These are phyloP conservation scores for Nannizziopsis arthrosporioides DNA, from an alignment of 2,329 filamentous ascomycete species.

Conservation along the genomic window DNA sequence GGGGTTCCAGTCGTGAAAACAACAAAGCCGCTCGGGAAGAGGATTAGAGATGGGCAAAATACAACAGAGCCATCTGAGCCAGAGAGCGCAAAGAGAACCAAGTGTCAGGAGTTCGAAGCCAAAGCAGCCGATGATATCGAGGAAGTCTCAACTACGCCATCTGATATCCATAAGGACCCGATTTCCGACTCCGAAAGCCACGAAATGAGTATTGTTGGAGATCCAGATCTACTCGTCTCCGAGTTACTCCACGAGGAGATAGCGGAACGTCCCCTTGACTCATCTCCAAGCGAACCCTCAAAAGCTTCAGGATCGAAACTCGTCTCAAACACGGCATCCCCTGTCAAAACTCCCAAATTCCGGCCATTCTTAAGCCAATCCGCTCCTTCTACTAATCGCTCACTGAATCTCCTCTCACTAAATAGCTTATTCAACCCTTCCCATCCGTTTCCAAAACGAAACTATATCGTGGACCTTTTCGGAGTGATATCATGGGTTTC, in stretches of 20 bases:
- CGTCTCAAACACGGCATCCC: not conserved
- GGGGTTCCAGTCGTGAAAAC: conserved; percentile 2
- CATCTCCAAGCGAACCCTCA: not conserved
- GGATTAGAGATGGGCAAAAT: not conserved
- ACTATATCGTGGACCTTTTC: conserved; percentile 21
- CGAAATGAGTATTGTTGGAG: not conserved
- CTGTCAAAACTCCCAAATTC: not conserved
- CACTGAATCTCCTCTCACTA: conserved; percentile 8
- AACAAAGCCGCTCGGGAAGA: not conserved
- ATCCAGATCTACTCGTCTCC: not conserved
- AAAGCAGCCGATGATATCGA: not conserved
- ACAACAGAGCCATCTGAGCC: not conserved
- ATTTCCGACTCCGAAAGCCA: not conserved
- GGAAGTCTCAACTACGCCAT: not conserved
- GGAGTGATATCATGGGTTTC: conserved; percentile 21
- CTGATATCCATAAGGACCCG: not conserved
- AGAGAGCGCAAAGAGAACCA: not conserved
- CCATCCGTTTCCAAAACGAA: conserved; percentile 16
- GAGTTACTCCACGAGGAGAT: not conserved
- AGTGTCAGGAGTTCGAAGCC: not conserved
- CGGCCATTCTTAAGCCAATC: not conserved
- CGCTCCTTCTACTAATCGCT: conserved; percentile 1
- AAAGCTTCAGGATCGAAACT: not conserved
- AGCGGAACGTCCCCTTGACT: not conserved
- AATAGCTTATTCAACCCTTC: conserved; percentile 14